Percentiles rank a stretch among this genome's conserved stretches.
Conservation (phyloP, 179 eudicot genomes). For the Camellia oleifera region DNA sequence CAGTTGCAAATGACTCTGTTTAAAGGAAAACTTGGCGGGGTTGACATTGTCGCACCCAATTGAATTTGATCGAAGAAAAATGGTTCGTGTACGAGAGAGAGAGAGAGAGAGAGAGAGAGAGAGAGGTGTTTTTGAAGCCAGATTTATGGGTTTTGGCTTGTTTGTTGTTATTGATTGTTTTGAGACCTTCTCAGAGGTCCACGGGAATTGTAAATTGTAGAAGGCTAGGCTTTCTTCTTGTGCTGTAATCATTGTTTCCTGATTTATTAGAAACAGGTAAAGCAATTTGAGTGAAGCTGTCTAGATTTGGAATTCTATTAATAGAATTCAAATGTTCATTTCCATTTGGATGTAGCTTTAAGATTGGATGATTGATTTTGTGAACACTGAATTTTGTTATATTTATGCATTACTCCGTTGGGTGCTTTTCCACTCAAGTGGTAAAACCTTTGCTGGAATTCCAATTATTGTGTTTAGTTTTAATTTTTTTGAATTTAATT, state of each 20-base stretch:
- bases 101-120: background rate
- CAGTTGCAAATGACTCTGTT: background rate
- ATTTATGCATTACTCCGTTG: no score
- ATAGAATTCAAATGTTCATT: background rate
- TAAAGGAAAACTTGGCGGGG: background rate
- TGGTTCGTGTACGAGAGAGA: background rate
- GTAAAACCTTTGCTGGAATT: no score
- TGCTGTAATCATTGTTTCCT: background rate
- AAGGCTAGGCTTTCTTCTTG: background rate
- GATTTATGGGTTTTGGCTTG: background rate
- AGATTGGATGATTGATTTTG: no score
- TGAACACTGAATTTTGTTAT: no score
- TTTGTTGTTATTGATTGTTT: background rate
- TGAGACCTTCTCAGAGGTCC: background rate
- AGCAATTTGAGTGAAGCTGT: background rate
- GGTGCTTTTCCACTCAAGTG: no score
- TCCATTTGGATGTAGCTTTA: background rate
- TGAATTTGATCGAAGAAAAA: background rate
- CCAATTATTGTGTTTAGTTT: no score
- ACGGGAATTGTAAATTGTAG: slow-evolving; percentile 2
- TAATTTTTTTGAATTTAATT: no score
- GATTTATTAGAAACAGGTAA: background rate
- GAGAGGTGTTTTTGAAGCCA: background rate
- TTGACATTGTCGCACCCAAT: background rate
- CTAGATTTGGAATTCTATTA: background rate